These are phyloP conservation scores for Ogataea philodendri DNA, from an alignment of 805 yeast species.

Conservation along the genomic window DNA sequence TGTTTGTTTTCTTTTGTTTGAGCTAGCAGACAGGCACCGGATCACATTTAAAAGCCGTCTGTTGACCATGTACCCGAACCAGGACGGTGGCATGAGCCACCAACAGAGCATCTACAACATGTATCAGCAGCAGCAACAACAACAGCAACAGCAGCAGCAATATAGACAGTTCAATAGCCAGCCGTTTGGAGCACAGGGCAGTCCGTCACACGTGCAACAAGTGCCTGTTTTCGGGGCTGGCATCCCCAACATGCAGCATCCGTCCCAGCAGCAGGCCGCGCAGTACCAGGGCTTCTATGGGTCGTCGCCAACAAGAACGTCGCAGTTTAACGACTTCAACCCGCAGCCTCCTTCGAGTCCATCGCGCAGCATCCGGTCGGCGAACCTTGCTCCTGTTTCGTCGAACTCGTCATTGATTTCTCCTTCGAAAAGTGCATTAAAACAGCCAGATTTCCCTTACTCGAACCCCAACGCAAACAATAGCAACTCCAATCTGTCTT, in stretches of 20 bases:
- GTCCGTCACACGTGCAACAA: constrained; percentile 18
- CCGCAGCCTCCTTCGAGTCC: constrained; percentile 37
- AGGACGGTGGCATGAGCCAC: constrained; percentile 18
- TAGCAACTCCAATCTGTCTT: constrained; percentile 30
- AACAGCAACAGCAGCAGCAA: constrained; percentile 34
- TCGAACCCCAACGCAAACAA: constrained; percentile 27
- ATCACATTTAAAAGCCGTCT: constrained; percentile 1
- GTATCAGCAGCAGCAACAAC: constrained; percentile 34
- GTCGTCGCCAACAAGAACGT: constrained; percentile 29
- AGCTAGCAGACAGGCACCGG: constrained; percentile 1
- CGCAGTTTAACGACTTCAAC: constrained; percentile 19
- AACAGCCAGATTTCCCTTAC: constrained; percentile 23
- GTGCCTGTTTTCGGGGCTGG: constrained; percentile 19
- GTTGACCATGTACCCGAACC: constrained; percentile 11
- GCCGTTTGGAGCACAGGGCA: constrained; percentile 8
- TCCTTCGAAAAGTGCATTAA: constrained; percentile 24
- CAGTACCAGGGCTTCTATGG: constrained; percentile 19
- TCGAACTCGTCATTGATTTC: constrained; percentile 31
- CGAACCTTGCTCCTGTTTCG: constrained; percentile 31
- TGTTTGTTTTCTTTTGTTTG: constrained; percentile 16
- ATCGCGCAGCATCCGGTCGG: constrained; percentile 33
- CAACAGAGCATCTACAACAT: constrained; percentile 20
- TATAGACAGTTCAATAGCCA: constrained; percentile 16
- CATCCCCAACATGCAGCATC: constrained; percentile 29
- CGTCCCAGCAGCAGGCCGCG: constrained; percentile 20